A percentile compares a stretch with the other conserved stretches of the same genome.
These are phyloP conservation scores for Linnemannia zychae DNA, from an alignment of 192 early-diverging fungal genomes.

Conservation along the genomic window DNA sequence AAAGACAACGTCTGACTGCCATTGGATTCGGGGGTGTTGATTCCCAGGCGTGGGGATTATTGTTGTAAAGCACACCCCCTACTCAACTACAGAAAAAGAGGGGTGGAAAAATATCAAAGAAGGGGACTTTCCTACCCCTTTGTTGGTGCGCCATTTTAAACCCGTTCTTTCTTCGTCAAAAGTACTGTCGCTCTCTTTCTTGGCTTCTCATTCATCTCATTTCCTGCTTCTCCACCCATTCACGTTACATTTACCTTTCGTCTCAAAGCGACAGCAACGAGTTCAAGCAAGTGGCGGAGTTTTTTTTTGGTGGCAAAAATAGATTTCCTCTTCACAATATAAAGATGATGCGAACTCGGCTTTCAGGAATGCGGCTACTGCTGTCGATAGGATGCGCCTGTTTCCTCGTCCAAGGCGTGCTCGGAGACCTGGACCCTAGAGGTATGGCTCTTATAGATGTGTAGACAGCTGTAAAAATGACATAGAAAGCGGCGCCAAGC, in stretches of 20 bases:
- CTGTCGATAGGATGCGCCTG: neutral
- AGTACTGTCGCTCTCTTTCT: too few species aligned
- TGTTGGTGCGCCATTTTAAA: neutral
- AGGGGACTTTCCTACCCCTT: neutral
- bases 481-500: too few species aligned
- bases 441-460: neutral
- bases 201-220: too few species aligned
- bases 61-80: neutral
- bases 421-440: neutral
- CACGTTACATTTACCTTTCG: neutral
- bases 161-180: too few species aligned
- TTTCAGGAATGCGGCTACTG: neutral
- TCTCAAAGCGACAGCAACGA: neutral
- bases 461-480: too few species aligned
- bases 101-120: neutral
- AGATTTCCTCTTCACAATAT: neutral
- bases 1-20: neutral
- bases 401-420: neutral
- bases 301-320: conserved; percentile 2
- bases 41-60: neutral
- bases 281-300: too few species aligned
- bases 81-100: neutral
- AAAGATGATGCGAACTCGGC: neutral
- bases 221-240: too few species aligned
- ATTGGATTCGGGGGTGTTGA: neutral